phyloP scores from a whole-genome alignment of 768 basidiomycete genomes.

The Xerocomus brunneocitrinus region DNA sequence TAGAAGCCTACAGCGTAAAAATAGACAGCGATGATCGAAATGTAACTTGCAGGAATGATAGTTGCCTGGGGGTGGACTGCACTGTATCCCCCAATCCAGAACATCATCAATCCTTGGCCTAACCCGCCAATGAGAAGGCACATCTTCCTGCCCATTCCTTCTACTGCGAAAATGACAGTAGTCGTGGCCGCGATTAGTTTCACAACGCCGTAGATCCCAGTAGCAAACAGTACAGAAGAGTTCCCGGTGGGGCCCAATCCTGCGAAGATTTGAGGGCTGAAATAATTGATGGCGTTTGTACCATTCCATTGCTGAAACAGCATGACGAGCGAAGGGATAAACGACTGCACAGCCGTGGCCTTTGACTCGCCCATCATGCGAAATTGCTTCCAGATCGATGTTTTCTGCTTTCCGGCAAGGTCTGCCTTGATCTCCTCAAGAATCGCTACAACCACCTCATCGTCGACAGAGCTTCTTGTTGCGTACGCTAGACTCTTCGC shows the following conservation, averaged over 20 bases:
- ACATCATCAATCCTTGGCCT: constrained; percentile 40
- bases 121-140: constrained; percentile 47
- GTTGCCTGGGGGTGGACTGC: constrained; percentile 27
- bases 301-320: constrained; percentile 49
- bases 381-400: constrained; percentile 35
- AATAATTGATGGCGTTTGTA: constrained; percentile 54
- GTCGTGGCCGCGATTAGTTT: constrained; percentile 40
- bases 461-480: constrained; percentile 28
- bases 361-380: constrained; percentile 41
- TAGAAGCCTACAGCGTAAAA: constrained; percentile 37
- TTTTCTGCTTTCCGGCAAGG: constrained; percentile 38
- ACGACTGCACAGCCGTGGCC: constrained; percentile 39
- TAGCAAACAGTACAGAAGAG: constrained; percentile 44
- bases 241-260: constrained; percentile 43
- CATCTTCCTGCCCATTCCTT: constrained; percentile 44
- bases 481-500: constrained; percentile 37
- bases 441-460: constrained; percentile 33
- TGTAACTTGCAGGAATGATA: constrained; percentile 32
- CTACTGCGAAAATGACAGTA: constrained; percentile 44
- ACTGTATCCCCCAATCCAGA: constrained; percentile 36
- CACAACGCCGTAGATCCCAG: constrained; percentile 39
- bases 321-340: constrained; percentile 46
- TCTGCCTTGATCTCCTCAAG: constrained; percentile 48
- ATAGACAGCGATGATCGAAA: constrained; percentile 38
- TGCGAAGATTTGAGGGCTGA: constrained; percentile 48